Evolutionary conservation across 192 early-diverging fungal species (phyloP).

Genomic region (Phycomyces nitens): DNA sequence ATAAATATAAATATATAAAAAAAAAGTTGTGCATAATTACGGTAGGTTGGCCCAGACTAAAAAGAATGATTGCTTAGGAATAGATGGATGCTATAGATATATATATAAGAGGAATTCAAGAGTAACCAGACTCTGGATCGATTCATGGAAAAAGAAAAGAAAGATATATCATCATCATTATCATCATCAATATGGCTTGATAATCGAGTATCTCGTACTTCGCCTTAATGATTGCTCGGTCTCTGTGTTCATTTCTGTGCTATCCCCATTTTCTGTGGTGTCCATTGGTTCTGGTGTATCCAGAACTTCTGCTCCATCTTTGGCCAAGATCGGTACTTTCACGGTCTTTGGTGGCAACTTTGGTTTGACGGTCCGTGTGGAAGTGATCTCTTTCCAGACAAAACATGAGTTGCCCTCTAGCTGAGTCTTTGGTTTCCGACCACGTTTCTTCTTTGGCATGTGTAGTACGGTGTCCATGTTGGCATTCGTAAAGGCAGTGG

Average conservation of each 20-base stretch:
- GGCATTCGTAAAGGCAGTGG: slow-evolving; percentile 34
- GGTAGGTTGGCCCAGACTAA: too few species aligned
- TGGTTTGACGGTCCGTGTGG: slow-evolving; percentile 9
- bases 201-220: not conserved
- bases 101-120: too few species aligned
- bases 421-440: slow-evolving; percentile 38
- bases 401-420: slow-evolving; percentile 40
- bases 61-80: too few species aligned
- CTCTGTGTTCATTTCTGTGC: not conserved
- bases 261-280: not conserved
- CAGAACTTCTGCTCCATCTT: too few species aligned
- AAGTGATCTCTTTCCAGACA: slow-evolving; percentile 31
- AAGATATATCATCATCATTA: too few species aligned
- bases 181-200: not conserved
- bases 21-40: too few species aligned
- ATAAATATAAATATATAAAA: too few species aligned
- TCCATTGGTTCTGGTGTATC: not conserved
- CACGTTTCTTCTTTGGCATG: slow-evolving; percentile 40
- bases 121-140: too few species aligned
- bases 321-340: not conserved
- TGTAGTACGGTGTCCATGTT: slow-evolving; percentile 32
- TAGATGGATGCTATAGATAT: too few species aligned
- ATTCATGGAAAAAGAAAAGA: too few species aligned
- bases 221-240: not conserved
- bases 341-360: not conserved